These are phyloP conservation scores for Linnemannia schmuckeri DNA, from an alignment of 192 early-diverging fungal species.

Conservation along the genomic window DNA sequence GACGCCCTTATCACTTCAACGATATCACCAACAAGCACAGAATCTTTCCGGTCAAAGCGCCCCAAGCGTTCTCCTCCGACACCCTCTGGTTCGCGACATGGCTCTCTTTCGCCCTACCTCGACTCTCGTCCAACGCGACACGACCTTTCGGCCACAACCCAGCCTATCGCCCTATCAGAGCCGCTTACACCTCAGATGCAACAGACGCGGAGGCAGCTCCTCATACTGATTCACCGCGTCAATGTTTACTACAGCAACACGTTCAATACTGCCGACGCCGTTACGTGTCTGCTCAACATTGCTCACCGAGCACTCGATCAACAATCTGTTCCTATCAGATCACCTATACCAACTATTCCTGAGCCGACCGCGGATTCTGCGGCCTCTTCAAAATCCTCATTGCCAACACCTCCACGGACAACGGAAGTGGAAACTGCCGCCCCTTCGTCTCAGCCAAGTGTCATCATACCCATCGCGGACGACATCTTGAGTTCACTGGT, in stretches of 20 bases:
- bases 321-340: background rate
- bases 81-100: background rate
- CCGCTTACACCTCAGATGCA: background rate
- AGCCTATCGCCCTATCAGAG: background rate
- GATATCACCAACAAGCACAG: background rate
- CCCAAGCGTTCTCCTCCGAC: background rate
- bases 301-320: background rate
- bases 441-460: background rate
- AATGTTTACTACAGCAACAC: constrained; percentile 12
- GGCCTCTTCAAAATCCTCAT: background rate
- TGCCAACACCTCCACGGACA: background rate
- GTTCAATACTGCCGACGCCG: background rate
- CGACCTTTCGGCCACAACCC: background rate
- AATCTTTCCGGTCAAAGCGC: background rate
- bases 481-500: background rate
- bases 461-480: constrained; percentile 1
- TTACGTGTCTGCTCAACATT: constrained; percentile 3
- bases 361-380: background rate
- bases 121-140: background rate
- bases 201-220: background rate
- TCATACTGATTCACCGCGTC: background rate
- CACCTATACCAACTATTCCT: background rate
- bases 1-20: background rate
- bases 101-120: background rate
- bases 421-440: background rate